Conservation (phyloP, 2,329 filamentous ascomycete species). For the Gnomoniopsis smithogilvyi region DNA sequence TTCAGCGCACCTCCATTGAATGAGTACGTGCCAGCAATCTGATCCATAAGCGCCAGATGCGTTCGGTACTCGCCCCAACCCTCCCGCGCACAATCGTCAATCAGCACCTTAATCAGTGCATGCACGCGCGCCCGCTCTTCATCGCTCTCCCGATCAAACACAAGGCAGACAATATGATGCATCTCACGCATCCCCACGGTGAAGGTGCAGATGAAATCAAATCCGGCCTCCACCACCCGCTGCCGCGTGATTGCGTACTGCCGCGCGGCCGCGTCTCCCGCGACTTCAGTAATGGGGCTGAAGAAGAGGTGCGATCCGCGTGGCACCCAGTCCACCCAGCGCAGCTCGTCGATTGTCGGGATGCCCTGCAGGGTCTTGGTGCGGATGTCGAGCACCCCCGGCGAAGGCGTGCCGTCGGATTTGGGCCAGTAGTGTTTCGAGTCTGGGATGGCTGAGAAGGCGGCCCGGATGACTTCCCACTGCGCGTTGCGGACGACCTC, state of each 20-base stretch:
- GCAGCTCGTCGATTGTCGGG: slow-evolving; percentile 36
- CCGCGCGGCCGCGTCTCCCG: slow-evolving; percentile 30
- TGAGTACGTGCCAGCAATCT: slow-evolving; percentile 36
- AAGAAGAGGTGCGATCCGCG: slow-evolving; percentile 35
- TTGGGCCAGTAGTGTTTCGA: slow-evolving; percentile 33
- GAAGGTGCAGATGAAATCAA: slow-evolving; percentile 31
- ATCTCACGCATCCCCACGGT: slow-evolving; percentile 37
- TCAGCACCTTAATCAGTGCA: slow-evolving; percentile 31
- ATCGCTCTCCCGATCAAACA: slow-evolving; percentile 37
- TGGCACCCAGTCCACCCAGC: slow-evolving; percentile 34
- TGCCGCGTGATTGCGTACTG: slow-evolving; percentile 30
- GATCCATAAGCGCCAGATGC: slow-evolving; percentile 36
- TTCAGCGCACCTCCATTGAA: slow-evolving; percentile 34
- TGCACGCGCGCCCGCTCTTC: slow-evolving; percentile 25
- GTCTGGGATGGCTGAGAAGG: slow-evolving; percentile 30
- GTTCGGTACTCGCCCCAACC: slow-evolving; percentile 39
- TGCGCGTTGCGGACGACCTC: slow-evolving; percentile 24
- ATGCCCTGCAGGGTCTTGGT: slow-evolving; percentile 27
- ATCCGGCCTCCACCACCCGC: slow-evolving; percentile 23
- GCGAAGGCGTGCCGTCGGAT: slow-evolving; percentile 25
- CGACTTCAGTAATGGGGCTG: slow-evolving; percentile 33
- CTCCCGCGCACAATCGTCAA: slow-evolving; percentile 30
- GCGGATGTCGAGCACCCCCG: slow-evolving; percentile 6
- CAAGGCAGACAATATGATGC: slow-evolving; percentile 41
- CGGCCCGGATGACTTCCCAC: slow-evolving; percentile 29